phyloP scores from a whole-genome alignment of 768 basidiomycete genomes.

The Kwoniella mangroviensis region DNA sequence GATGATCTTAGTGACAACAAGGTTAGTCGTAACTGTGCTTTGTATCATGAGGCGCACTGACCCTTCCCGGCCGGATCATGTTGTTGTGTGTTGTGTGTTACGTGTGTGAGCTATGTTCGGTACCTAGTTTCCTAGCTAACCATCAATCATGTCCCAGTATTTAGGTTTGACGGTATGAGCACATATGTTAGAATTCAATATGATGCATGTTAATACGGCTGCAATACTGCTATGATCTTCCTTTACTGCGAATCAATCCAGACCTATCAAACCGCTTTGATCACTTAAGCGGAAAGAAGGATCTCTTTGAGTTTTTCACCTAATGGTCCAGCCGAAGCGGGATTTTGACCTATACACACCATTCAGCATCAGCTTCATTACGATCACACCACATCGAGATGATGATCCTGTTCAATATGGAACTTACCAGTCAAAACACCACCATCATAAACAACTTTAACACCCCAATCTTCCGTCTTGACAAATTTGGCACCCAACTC shows the following conservation, averaged over 20 bases:
- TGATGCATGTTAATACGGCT: too few species aligned
- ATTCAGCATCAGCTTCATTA: slow-evolving; percentile 55
- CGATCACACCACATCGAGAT: not conserved
- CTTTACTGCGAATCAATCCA: not conserved
- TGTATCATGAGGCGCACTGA: not conserved
- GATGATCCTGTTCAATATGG: not conserved
- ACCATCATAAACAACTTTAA: slow-evolving; percentile 60
- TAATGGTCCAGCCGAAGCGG: slow-evolving; percentile 66
- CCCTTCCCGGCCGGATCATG: not conserved
- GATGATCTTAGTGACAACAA: not conserved
- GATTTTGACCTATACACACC: slow-evolving; percentile 72
- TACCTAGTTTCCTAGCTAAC: too few species aligned
- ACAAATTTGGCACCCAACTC: slow-evolving; percentile 61
- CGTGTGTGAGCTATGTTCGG: not conserved
- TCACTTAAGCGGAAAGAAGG: slow-evolving; percentile 48
- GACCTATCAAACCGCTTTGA: not conserved
- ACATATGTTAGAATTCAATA: too few species aligned
- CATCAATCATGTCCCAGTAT: too few species aligned
- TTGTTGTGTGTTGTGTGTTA: not conserved
- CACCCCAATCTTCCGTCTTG: slow-evolving; percentile 66
- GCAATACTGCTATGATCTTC: too few species aligned
- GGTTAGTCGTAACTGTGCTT: not conserved
- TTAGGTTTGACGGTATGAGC: too few species aligned
- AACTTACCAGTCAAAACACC: slow-evolving; percentile 44
- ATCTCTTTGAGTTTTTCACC: slow-evolving; percentile 67